A percentile compares a stretch with the other conserved stretches of the same genome.
phyloP scores from a whole-genome alignment of 371 early-diverging fungal genomes.

The Vairimorpha necatrix region DNA sequence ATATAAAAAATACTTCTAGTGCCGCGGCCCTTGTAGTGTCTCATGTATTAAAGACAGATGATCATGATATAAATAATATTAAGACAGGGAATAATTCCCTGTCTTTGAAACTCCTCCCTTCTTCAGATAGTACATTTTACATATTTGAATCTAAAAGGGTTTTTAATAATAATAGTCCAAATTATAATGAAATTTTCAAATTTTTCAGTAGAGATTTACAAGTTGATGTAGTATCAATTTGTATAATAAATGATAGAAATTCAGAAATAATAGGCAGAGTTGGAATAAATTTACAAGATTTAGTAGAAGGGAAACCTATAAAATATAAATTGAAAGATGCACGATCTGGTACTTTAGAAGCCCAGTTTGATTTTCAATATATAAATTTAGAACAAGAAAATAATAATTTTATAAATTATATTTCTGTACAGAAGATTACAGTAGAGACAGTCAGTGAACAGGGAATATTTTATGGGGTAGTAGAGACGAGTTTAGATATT shows the following conservation, averaged over 20 bases:
- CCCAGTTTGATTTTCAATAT: conserved; percentile 47
- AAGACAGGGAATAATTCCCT: conserved; percentile 8
- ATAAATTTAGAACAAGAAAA: conserved; percentile 39
- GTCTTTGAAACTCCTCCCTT: conserved; percentile 6
- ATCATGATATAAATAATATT: conserved; percentile 11
- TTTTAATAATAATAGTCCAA: conserved; percentile 56
- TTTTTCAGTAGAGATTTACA: conserved; percentile 60
- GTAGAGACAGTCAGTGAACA: conserved; percentile 43
- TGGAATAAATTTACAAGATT: conserved; percentile 42
- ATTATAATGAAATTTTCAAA: conserved; percentile 56
- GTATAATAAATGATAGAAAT: conserved; percentile 49
- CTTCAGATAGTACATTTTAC: conserved; percentile 44
- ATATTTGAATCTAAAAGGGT: conserved; percentile 56
- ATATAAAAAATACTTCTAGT: conserved; percentile 27
- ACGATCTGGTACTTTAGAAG: conserved; percentile 48
- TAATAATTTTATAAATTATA: conserved; percentile 33
- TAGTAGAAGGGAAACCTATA: conserved; percentile 19
- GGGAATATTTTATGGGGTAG: conserved; percentile 51
- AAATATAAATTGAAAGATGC: conserved; percentile 53
- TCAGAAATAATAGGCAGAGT: conserved; percentile 48
- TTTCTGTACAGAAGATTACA: conserved; percentile 37
- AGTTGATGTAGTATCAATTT: conserved; percentile 48
- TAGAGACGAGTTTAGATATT: conserved; percentile 44
- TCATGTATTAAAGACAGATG: conserved; percentile 28
- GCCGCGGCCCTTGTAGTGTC: conserved; percentile 34